Evolutionary conservation across 352 stramenopile genomes (phyloP).

Genomic region (Globisporangium cylindrosporum): DNA sequence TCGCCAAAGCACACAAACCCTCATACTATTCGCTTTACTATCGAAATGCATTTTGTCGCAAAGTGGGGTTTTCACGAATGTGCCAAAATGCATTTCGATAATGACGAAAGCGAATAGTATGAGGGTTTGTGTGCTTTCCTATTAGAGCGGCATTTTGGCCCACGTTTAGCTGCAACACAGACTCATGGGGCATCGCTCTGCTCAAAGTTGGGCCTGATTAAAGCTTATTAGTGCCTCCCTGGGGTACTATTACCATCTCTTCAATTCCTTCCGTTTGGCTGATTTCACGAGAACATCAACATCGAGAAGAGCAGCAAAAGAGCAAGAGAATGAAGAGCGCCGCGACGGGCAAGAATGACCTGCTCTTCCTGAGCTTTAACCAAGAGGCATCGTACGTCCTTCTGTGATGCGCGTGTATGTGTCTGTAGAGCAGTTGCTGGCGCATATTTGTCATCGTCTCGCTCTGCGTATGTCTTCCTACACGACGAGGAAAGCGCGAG

Average conservation of each 20-base stretch:
- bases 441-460: neutral
- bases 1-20: too few relatives aligned
- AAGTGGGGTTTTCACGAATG: too few relatives aligned
- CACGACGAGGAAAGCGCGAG: neutral
- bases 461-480: neutral
- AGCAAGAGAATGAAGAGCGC: conserved; percentile 32
- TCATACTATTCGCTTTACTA: too few relatives aligned
- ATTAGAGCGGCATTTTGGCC: too few relatives aligned
- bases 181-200: too few relatives aligned
- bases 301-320: neutral
- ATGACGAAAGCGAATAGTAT: too few relatives aligned
- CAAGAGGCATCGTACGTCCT: conserved; percentile 84
- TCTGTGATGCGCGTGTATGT: neutral
- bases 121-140: too few relatives aligned
- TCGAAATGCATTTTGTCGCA: too few relatives aligned
- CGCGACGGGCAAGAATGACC: conserved; percentile 45
- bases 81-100: too few relatives aligned
- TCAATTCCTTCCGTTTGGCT: neutral
- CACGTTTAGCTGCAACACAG: too few relatives aligned
- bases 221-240: too few relatives aligned
- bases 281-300: neutral
- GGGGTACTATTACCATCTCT: neutral
- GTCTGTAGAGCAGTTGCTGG: neutral
- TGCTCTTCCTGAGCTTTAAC: conserved; percentile 92
- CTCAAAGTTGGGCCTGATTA: too few relatives aligned